A percentile compares a stretch with the other conserved stretches of the same genome.
Conservation (phyloP, 768 basidiomycete species). For the Tephrocybe sp. region DNA sequence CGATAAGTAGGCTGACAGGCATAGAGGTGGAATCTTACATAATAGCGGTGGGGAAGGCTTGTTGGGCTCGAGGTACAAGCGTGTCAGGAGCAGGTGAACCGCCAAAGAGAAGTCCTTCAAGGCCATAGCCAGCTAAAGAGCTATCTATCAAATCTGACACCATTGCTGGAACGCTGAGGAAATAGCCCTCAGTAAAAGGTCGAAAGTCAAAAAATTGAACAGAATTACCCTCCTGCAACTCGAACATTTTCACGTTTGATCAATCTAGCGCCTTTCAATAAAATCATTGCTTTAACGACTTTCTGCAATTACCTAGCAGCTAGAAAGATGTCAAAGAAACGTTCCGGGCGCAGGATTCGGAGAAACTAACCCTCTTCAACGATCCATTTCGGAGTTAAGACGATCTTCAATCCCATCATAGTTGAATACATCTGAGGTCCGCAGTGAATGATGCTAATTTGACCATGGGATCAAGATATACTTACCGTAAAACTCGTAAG, state of each 20-base stretch:
- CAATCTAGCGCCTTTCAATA: slow-evolving; percentile 27
- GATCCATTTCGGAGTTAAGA: slow-evolving; percentile 56
- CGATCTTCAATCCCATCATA: slow-evolving; percentile 51
- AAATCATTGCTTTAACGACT: neutral
- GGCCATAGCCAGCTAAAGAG: slow-evolving; percentile 39
- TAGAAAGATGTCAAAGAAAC: slow-evolving; percentile 14
- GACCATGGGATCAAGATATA: neutral
- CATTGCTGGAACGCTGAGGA: slow-evolving; percentile 55
- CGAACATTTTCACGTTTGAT: slow-evolving; percentile 51
- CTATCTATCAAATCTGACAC: slow-evolving; percentile 59
- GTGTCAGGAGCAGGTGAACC: slow-evolving; percentile 50
- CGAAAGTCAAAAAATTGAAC: neutral
- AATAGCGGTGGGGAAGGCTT: slow-evolving; percentile 43
- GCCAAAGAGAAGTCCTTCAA: slow-evolving; percentile 51
- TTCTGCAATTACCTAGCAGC: slow-evolving; percentile 24
- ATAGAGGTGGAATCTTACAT: slow-evolving; percentile 29
- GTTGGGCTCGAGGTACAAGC: slow-evolving; percentile 40
- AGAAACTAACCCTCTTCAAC: slow-evolving; percentile 47
- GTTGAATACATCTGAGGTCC: slow-evolving; percentile 48
- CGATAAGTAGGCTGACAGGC: neutral
- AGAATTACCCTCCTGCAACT: slow-evolving; percentile 47
- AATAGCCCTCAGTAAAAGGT: neutral
- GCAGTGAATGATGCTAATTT: neutral
- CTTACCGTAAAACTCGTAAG: slow-evolving; percentile 47
- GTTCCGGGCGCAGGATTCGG: neutral